Evolutionary conservation across 2,329 filamentous ascomycete genomes (phyloP).

Genomic region (Chaetomiaceae sp.): DNA sequence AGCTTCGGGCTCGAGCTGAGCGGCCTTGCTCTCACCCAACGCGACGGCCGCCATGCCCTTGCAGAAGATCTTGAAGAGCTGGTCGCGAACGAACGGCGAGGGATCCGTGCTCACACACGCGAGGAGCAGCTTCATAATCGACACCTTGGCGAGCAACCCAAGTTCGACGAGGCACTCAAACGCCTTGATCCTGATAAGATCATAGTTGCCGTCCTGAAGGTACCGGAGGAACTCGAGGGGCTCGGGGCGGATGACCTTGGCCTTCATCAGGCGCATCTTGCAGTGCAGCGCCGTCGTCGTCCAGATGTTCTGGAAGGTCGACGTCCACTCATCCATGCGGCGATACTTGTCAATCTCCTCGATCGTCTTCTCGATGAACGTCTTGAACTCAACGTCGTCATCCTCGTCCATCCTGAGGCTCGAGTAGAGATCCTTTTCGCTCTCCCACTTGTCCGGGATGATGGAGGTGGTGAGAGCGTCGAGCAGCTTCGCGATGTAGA

Average conservation of each 20-base stretch:
- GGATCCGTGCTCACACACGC: slow-evolving; percentile 56
- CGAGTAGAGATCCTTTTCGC: slow-evolving; percentile 27
- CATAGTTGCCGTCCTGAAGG: slow-evolving; percentile 58
- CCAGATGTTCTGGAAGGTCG: slow-evolving; percentile 64
- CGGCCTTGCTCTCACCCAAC: slow-evolving; percentile 51
- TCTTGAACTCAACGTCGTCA: slow-evolving; percentile 39
- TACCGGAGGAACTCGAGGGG: slow-evolving; percentile 59
- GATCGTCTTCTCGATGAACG: slow-evolving; percentile 49
- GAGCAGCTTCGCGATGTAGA: slow-evolving; percentile 81
- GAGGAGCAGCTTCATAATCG: slow-evolving; percentile 54
- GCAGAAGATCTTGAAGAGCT: slow-evolving; percentile 55
- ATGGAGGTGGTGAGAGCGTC: slow-evolving; percentile 55
- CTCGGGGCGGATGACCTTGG: slow-evolving; percentile 52
- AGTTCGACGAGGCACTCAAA: slow-evolving; percentile 61
- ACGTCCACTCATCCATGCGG: slow-evolving; percentile 64
- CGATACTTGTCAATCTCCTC: slow-evolving; percentile 64
- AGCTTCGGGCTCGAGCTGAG: slow-evolving; percentile 24
- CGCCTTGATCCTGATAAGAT: slow-evolving; percentile 61
- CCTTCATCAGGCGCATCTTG: slow-evolving; percentile 60
- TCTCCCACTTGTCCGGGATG: slow-evolving; percentile 43
- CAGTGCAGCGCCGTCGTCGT: slow-evolving; percentile 60
- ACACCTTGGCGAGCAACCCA: slow-evolving; percentile 53
- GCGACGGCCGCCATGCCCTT: slow-evolving; percentile 59
- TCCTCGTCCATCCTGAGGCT: slow-evolving; percentile 41
- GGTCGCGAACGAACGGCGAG: slow-evolving; percentile 59